phyloP scores from a whole-genome alignment of 2,329 filamentous ascomycete genomes.

The Zymoseptoria passerinii region DNA sequence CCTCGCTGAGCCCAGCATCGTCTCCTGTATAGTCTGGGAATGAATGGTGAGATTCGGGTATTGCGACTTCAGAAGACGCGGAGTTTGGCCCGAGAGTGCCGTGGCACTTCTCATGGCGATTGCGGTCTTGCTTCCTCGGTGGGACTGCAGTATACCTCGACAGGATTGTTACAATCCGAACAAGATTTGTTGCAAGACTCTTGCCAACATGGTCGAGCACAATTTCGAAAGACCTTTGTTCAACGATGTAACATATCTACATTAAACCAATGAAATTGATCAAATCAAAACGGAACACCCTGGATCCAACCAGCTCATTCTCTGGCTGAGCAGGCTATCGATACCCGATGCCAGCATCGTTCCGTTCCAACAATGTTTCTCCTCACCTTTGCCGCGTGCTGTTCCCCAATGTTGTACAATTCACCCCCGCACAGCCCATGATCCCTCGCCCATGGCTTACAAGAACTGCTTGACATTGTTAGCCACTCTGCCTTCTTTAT shows the following conservation, averaged over 20 bases:
- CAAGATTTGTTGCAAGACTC: too few relatives aligned
- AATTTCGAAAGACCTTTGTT: too few relatives aligned
- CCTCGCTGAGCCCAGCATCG: not conserved
- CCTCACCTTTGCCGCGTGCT: not conserved
- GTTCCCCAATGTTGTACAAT: not conserved
- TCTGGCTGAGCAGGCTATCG: not conserved
- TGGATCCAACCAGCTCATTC: not conserved
- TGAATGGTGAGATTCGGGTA: not conserved
- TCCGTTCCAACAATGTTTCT: not conserved
- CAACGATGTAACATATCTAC: too few relatives aligned
- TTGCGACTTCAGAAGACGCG: not conserved
- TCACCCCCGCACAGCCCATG: too few relatives aligned
- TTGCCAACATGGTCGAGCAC: too few relatives aligned
- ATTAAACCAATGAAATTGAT: too few relatives aligned
- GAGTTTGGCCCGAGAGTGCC: not conserved
- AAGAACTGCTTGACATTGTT: not conserved
- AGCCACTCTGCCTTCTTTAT: not conserved
- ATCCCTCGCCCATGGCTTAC: not conserved
- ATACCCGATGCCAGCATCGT: not conserved
- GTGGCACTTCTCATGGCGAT: not conserved
- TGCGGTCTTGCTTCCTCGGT: not conserved
- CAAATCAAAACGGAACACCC: not conserved
- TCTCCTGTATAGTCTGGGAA: too few relatives aligned
- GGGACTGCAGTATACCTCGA: too few relatives aligned
- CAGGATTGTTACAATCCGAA: too few relatives aligned